phyloP scores from a whole-genome alignment of 1,284 basidiomycete species.

The Rhodotorula sp. region DNA sequence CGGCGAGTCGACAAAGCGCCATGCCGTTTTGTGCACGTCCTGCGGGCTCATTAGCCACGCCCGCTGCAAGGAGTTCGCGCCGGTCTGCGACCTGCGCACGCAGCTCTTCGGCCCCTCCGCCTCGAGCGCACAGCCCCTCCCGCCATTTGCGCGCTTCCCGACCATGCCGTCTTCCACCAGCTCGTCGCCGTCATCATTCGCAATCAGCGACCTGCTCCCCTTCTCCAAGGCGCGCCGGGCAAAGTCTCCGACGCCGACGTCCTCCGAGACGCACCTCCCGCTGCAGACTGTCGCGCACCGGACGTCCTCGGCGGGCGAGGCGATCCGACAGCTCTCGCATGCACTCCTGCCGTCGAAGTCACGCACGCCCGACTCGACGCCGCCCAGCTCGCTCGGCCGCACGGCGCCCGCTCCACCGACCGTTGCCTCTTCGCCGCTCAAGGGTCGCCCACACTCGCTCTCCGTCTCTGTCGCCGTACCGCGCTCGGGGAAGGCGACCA shows the following conservation, averaged over 20 bases:
- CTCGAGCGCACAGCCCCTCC: neutral
- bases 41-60: constrained; percentile 86
- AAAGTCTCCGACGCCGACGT: neutral
- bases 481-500: too few species aligned
- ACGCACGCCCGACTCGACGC: constrained; percentile 20
- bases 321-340: constrained; percentile 17
- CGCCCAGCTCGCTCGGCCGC: constrained; percentile 15
- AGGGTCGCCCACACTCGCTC: neutral
- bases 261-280: neutral
- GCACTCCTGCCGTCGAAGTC: constrained; percentile 12
- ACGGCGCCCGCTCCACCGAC: neutral
- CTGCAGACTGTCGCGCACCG: neutral
- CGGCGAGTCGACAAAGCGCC: constrained; percentile 74
- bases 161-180: neutral
- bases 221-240: constrained; percentile 21
- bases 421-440: neutral
- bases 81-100: constrained; percentile 73
- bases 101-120: constrained; percentile 17
- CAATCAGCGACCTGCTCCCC: constrained; percentile 21
- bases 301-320: neutral
- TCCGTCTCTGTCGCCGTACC: neutral
- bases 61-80: constrained; percentile 71
- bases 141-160: neutral
- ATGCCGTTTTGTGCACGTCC: constrained; percentile 80
- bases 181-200: constrained; percentile 5